Conservation (phyloP, 306 rosid species). For the Crataegus laevigata region DNA sequence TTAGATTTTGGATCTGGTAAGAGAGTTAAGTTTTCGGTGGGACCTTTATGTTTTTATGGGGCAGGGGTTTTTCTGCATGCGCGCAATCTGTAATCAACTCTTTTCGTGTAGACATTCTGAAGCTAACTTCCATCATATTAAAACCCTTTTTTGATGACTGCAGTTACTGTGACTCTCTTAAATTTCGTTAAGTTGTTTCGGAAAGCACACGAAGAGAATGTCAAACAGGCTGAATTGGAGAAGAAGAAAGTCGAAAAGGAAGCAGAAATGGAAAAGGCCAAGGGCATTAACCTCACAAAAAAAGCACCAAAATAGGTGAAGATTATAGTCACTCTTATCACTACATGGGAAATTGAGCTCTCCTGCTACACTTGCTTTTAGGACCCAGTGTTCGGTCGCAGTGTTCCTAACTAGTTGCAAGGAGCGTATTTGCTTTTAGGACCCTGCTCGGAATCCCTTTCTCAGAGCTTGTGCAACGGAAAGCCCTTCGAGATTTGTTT, state of each 20-base stretch:
- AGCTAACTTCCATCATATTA: conserved; percentile 10
- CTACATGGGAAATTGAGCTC: conserved; percentile 35
- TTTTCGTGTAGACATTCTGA: not conserved
- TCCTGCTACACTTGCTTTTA: conserved; percentile 12
- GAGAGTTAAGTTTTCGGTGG: not conserved
- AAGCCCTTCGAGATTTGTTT: conserved; percentile 15
- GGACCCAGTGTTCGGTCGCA: conserved; percentile 24
- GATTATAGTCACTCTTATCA: conserved; percentile 24
- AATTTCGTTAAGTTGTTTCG: conserved; percentile 79
- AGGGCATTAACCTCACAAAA: conserved; percentile 51
- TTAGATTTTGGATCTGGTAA: not conserved
- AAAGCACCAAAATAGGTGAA: conserved; percentile 49
- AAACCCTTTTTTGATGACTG: conserved; percentile 31
- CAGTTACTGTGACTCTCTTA: conserved; percentile 79
- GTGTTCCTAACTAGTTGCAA: conserved; percentile 12
- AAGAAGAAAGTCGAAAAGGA: conserved; percentile 83
- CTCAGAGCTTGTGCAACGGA: conserved; percentile 19
- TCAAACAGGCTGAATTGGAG: conserved; percentile 87
- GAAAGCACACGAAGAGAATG: conserved; percentile 91
- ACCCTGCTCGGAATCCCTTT: conserved; percentile 24
- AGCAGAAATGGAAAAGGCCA: conserved; percentile 89
- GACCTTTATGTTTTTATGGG: not conserved
- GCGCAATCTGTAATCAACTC: not conserved
- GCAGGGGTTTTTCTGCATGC: not conserved
- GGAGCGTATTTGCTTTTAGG: conserved; percentile 25